Conservation (phyloP, 805 yeast species). For the Wickerhamiella qilinensis region DNA sequence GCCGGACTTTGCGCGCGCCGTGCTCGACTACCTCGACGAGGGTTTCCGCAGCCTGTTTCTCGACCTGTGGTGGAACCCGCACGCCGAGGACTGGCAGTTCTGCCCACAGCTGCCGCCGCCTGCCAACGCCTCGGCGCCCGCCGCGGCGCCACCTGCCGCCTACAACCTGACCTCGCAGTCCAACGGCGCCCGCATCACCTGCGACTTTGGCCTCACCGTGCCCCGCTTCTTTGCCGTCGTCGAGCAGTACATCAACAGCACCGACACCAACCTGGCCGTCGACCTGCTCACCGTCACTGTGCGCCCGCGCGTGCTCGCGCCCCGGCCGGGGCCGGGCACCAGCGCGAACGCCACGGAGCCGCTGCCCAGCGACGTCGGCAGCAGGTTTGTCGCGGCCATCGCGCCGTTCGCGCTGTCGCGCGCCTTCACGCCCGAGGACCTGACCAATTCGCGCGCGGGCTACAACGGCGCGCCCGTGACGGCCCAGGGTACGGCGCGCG, state of each 20-base stretch:
- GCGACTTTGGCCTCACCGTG: constrained; percentile 7
- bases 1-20: constrained; percentile 12
- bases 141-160: too few species aligned
- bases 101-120: constrained; percentile 30
- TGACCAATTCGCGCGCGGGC: too few species aligned
- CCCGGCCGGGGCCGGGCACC: too few species aligned
- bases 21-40: constrained; percentile 16
- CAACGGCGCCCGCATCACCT: background rate
- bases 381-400: too few species aligned
- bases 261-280: constrained; percentile 33
- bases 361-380: too few species aligned
- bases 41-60: constrained; percentile 26
- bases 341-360: too few species aligned
- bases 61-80: constrained; percentile 18
- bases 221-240: constrained; percentile 14
- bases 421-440: too few species aligned
- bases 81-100: constrained; percentile 30
- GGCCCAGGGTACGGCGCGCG: too few species aligned
- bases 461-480: too few species aligned
- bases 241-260: constrained; percentile 22
- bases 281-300: constrained; percentile 29
- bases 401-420: too few species aligned
- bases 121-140: background rate
- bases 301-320: constrained; percentile 7
- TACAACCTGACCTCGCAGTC: constrained; percentile 1